These are phyloP conservation scores for Naganishia randhawae DNA, from an alignment of 768 basidiomycete species.

Conservation along the genomic window DNA sequence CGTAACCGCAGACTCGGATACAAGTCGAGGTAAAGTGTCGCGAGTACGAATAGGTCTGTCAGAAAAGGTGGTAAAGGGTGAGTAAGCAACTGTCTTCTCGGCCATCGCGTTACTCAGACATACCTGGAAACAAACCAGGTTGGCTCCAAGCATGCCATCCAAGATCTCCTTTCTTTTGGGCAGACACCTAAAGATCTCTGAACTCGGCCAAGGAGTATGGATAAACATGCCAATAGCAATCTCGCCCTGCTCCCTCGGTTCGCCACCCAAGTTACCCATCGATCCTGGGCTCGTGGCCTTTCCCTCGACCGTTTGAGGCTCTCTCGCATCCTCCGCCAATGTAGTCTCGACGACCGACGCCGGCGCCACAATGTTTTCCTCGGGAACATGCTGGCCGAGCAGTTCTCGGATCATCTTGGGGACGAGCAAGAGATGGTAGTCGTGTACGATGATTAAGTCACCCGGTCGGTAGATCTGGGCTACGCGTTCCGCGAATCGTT, in stretches of 20 bases:
- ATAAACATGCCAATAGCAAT: slow-evolving; percentile 82
- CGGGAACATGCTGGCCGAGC: slow-evolving; percentile 51
- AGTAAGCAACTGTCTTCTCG: slow-evolving; percentile 54
- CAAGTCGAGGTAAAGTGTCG: slow-evolving; percentile 93
- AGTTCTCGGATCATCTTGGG: slow-evolving; percentile 75
- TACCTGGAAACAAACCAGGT: slow-evolving; percentile 77
- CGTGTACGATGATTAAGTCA: slow-evolving; percentile 76
- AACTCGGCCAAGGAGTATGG: slow-evolving; percentile 95
- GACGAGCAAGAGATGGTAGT: slow-evolving; percentile 91
- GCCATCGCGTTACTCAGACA: neutral
- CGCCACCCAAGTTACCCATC: slow-evolving; percentile 39
- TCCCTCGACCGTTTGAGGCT: neutral
- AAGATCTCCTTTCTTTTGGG: slow-evolving; percentile 88
- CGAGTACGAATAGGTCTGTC: slow-evolving; percentile 82
- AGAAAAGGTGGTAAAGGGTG: neutral
- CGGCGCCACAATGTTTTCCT: slow-evolving; percentile 1
- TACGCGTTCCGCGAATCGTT: slow-evolving; percentile 75
- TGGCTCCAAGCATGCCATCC: slow-evolving; percentile 96
- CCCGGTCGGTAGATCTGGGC: slow-evolving; percentile 75
- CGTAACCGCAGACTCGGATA: slow-evolving; percentile 92
- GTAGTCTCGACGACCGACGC: slow-evolving; percentile 14
- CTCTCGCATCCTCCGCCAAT: slow-evolving; percentile 32
- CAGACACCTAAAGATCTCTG: slow-evolving; percentile 89
- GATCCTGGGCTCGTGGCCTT: slow-evolving; percentile 15
- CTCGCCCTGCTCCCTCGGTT: slow-evolving; percentile 52